phyloP scores from a whole-genome alignment of 2,329 filamentous ascomycete species.

The Fusarium sp. region DNA sequence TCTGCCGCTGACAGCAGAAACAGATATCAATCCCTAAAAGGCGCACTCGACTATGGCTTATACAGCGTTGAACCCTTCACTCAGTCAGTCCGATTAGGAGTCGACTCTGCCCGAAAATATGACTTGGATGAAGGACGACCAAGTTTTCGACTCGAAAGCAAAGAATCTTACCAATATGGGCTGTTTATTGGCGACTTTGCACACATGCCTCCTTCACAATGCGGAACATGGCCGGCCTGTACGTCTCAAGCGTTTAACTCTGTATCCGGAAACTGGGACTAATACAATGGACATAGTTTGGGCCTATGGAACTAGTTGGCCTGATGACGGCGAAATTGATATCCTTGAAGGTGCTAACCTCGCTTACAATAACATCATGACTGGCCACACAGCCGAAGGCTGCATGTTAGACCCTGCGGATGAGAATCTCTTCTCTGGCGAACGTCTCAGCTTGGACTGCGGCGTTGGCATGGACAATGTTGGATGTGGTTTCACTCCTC shows the following conservation, averaged over 20 bases:
- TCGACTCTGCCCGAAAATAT: constrained; percentile 60
- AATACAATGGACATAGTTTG: constrained; percentile 58
- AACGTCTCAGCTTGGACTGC: constrained; percentile 54
- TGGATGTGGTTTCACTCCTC: constrained; percentile 62
- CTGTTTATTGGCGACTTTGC: constrained; percentile 80
- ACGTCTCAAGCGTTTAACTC: constrained; percentile 43
- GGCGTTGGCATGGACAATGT: constrained; percentile 56
- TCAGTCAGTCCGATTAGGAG: constrained; percentile 62
- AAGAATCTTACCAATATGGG: constrained; percentile 73
- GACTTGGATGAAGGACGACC: constrained; percentile 60
- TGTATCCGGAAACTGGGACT: constrained; percentile 4
- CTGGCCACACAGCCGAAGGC: constrained; percentile 69
- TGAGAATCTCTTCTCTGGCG: constrained; percentile 47
- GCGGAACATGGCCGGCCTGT: constrained; percentile 83
- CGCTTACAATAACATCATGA: constrained; percentile 71
- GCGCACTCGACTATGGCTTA: constrained; percentile 58
- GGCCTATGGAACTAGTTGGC: constrained; percentile 72
- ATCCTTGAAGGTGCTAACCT: constrained; percentile 80
- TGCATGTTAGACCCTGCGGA: constrained; percentile 49
- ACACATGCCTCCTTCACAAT: constrained; percentile 80
- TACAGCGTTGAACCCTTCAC: constrained; percentile 60
- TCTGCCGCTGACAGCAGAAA: constrained; percentile 24
- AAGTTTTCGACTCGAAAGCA: constrained; percentile 78
- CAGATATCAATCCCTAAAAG: constrained; percentile 62
- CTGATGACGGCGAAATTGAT: constrained; percentile 74